Evolutionary conservation across 352 stramenopile genomes (phyloP), one percentile per base, ranked within the genome.

Genomic region (Peronospora farinosa): DNA sequence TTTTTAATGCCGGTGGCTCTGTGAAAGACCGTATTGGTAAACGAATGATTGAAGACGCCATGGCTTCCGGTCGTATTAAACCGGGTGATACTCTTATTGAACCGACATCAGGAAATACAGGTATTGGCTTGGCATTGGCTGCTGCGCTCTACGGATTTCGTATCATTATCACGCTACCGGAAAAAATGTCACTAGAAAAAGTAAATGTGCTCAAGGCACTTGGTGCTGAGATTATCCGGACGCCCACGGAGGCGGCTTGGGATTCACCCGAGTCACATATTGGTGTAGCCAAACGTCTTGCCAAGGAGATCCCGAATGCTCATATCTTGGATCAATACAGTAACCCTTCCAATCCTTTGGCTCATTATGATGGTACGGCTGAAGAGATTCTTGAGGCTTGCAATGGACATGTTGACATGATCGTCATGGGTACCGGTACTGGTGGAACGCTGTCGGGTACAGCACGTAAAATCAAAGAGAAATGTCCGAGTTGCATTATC

Each of bases 161-260:
- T 33, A 92, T 92, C 60, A 96, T 96, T 67, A 95, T 97, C 51
- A 97, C 83, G 35, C 57, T 96, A 13, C 84, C 89, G 0, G 92
- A 97, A 72, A 98, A 97, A 73, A 98, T 98, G 95, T 97, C 84
- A 27, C 85, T 98, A 50, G 95, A 98, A 71, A 97, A 97, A 57
- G 89, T 97, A 17, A 87, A 97, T 54, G 78, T 98, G 23, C 74
- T 98, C 19, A 97, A 97, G 67, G 94, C 95, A 10, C 74, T 98
- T 15, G 95, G 95, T 13, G 92, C 92, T 6, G 88, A 98, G 67
- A 97, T 98, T 58, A 95, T 98, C 58, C 83, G 93, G 49, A 98
- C 95, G 25, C 96, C 94, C 6, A 98, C 92, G 0, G 92, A 98
- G 68, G 92, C 93, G 1, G 91, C 95, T 5, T 98, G 80, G 66